Base-by-base conservation (phyloP, 2,329 filamentous ascomycete species). In the Mollisiaceae sp. region DNA sequence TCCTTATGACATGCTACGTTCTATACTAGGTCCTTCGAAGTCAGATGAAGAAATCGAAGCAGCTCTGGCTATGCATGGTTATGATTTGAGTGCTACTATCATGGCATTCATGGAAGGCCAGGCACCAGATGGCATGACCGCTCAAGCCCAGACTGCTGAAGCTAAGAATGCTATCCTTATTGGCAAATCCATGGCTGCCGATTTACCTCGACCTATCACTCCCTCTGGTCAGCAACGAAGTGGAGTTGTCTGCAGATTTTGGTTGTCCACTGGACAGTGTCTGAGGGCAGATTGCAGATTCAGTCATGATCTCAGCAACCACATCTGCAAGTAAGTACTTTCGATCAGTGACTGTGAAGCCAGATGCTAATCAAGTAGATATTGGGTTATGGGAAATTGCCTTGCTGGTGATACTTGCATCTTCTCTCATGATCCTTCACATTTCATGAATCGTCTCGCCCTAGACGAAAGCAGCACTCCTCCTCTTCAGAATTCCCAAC, bases 331-430 rank as follows among this genome's bases (percentile, higher is more conserved):
- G 92, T 96, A 83, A 85, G 92, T 73, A 41, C 59, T 57, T 62
- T 50, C 52, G 61, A 32, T 54, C 8, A 9, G 65, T 66, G 38
- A 60, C 24, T 12, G 52, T 63, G 15, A 55, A 58, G 55, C 6
- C 38, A 62, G 24, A 45, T 69, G 63, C 67, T 72, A 62, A 63
- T 69, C 63, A 62, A 58, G 60, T 61, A 95, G 92, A 77, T 98
- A 98, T 77, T 99, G 94, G 92, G 85, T 99, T 61, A 93, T 93
- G 81, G 95, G 95, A 1, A 97, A 94, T 74, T 99, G 95, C 76
- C 85, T 99, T 39, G 95, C 95, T 22, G 94, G 95, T 41, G 90
- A 93, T 64, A 94, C 93, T 2, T 99, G 95, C 78, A 92, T 97
- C 66, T 99, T 99, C 81, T 98, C 94, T 15, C 95, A 99, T 78